A percentile compares a stretch with the other conserved stretches of the same genome.
These are phyloP conservation scores for Blepharisma undulans DNA, from an alignment of 169 alveolate species.

Conservation along the genomic window DNA sequence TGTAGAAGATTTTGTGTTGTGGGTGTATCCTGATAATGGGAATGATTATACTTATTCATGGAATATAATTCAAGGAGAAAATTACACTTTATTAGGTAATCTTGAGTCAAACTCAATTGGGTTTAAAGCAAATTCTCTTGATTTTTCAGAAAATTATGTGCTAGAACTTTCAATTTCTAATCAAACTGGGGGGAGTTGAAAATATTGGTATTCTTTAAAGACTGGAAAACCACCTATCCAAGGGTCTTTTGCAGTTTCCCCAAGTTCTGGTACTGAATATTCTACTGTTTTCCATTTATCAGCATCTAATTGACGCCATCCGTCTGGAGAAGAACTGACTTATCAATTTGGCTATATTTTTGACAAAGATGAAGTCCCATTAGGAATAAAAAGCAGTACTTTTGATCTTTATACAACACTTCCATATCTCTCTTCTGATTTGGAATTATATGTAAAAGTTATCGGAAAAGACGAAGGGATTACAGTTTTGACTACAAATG, in stretches of 20 bases:
- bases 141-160: background rate
- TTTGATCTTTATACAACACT: too few relatives aligned
- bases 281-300: background rate
- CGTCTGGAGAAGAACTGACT: background rate
- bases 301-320: background rate
- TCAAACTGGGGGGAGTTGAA: background rate
- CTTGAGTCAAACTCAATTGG: background rate
- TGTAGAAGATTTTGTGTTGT: too few relatives aligned
- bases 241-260: background rate
- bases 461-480: too few relatives aligned
- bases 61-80: background rate
- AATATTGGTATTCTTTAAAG: background rate
- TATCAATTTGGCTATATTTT: constrained; percentile 19
- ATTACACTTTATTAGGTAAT: background rate
- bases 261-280: background rate
- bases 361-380: too few relatives aligned
- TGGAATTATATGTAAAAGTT: too few relatives aligned
- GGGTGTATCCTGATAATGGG: too few relatives aligned
- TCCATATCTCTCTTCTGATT: too few relatives aligned
- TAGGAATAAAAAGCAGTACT: too few relatives aligned
- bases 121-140: constrained; percentile 3
- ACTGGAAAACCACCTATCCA: background rate
- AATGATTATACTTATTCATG: background rate
- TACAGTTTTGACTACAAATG: too few relatives aligned
- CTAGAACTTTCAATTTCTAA: background rate